These are phyloP conservation scores for California macrophylla DNA, from an alignment of 441 rosid species.

Conservation along the genomic window DNA sequence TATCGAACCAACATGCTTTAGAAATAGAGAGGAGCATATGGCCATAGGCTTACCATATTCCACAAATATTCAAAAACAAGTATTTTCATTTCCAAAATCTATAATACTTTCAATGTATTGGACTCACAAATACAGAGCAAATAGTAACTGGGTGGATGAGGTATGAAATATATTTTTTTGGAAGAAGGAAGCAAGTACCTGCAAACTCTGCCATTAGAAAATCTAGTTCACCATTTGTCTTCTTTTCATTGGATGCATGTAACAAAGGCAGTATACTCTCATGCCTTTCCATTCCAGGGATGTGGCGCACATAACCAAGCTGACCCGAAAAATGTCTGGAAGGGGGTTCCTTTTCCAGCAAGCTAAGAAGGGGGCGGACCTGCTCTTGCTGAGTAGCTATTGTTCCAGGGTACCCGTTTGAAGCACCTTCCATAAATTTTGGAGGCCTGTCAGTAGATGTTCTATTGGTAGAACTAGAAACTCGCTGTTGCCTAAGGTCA, in stretches of 20 bases:
- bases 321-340: conserved; percentile 80
- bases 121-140: background rate
- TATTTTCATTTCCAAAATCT: background rate
- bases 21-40: background rate
- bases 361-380: conserved; percentile 94
- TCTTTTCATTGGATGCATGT: conserved; percentile 75
- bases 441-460: conserved; percentile 66
- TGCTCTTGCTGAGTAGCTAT: conserved; percentile 53
- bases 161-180: background rate
- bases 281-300: conserved; percentile 74
- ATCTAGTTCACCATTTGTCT: conserved; percentile 75
- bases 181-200: conserved; percentile 35
- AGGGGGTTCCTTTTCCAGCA: conserved; percentile 96
- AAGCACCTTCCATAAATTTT: conserved; percentile 46
- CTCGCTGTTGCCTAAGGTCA: conserved; percentile 49
- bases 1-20: background rate
- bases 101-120: background rate
- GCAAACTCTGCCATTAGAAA: conserved; percentile 88
- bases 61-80: background rate
- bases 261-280: conserved; percentile 75
- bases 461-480: conserved; percentile 38
- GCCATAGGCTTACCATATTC: background rate
- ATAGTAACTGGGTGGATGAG: background rate
- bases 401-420: conserved; percentile 45
- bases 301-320: conserved; percentile 67